Evolutionary conservation across 2,329 filamentous ascomycete genomes (phyloP).

Genomic region (Phoma sp.): DNA sequence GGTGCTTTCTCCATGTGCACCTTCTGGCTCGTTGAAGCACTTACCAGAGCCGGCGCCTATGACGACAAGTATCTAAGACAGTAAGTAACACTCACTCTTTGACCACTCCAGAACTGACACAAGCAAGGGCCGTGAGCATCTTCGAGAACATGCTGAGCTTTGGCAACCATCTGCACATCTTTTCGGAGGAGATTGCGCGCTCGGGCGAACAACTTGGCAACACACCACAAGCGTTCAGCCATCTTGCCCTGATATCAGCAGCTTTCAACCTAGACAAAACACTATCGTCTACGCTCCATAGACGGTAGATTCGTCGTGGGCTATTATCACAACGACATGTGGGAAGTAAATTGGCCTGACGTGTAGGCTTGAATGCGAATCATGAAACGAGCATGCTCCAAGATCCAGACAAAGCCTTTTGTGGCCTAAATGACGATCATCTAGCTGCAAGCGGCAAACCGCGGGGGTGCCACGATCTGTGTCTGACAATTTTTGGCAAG

Average conservation of each 20-base stretch:
- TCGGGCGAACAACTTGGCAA: conserved; percentile 80
- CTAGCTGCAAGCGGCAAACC: conserved; percentile 7
- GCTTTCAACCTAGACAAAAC: conserved; percentile 74
- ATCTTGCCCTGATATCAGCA: conserved; percentile 76
- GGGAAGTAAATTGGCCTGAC: background rate
- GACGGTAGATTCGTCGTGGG: conserved; percentile 2
- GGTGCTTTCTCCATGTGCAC: conserved; percentile 83
- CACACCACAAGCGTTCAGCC: conserved; percentile 79
- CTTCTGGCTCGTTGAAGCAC: conserved; percentile 81
- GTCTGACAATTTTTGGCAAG: background rate
- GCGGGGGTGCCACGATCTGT: conserved; percentile 12
- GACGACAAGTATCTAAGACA: conserved; percentile 67
- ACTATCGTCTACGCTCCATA: conserved; percentile 16
- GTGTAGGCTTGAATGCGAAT: conserved; percentile 1
- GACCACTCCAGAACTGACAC: conserved; percentile 8
- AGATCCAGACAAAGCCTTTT: conserved; percentile 10
- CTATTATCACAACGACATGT: background rate
- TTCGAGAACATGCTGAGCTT: conserved; percentile 82
- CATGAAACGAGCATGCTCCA: background rate
- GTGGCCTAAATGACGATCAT: conserved; percentile 7
- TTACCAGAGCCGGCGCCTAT: conserved; percentile 66
- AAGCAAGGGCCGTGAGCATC: conserved; percentile 63
- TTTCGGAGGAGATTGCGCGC: conserved; percentile 78
- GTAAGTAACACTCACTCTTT: background rate
- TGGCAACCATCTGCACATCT: conserved; percentile 78